Conservation (phyloP, 2,329 filamentous ascomycete species). For the Pseudogymnoascus sp. region DNA sequence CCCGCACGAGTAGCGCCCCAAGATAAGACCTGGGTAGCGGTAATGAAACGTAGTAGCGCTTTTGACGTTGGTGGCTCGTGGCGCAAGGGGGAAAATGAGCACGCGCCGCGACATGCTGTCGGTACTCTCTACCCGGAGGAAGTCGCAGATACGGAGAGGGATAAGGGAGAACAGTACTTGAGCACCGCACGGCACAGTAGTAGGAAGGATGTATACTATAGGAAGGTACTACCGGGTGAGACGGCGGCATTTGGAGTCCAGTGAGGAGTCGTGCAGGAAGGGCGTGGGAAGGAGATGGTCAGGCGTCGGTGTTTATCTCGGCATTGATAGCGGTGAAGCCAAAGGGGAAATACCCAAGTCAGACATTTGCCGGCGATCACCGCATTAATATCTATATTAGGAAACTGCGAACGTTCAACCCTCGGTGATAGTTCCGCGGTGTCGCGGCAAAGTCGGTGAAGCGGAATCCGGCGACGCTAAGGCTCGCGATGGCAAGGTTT, state of each 20-base stretch:
- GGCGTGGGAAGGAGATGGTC: not conserved
- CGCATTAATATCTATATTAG: not conserved
- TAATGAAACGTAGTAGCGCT: constrained; percentile 1
- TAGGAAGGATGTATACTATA: not conserved
- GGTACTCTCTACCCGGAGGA: not conserved
- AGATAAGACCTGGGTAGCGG: not conserved
- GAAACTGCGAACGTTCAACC: not conserved
- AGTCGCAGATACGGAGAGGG: not conserved
- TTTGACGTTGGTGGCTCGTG: not conserved
- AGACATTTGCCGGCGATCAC: not conserved
- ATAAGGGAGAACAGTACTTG: not conserved
- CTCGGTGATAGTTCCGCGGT: not conserved
- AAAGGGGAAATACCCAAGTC: not conserved
- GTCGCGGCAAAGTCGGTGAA: not conserved
- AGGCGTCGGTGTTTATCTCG: not conserved
- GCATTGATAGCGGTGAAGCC: constrained; percentile 1
- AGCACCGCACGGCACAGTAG: not conserved
- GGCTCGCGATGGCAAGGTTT: not conserved
- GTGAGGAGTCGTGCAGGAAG: not conserved
- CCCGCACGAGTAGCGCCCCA: not conserved
- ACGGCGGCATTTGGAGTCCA: not conserved
- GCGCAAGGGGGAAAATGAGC: not conserved
- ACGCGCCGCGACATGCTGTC: not conserved
- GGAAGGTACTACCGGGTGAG: not conserved
- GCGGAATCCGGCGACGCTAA: not conserved